A percentile compares a stretch with the other conserved stretches of the same genome.
phyloP scores from a whole-genome alignment of 192 early-diverging fungal genomes.

The Paraglomus brasilianum region DNA sequence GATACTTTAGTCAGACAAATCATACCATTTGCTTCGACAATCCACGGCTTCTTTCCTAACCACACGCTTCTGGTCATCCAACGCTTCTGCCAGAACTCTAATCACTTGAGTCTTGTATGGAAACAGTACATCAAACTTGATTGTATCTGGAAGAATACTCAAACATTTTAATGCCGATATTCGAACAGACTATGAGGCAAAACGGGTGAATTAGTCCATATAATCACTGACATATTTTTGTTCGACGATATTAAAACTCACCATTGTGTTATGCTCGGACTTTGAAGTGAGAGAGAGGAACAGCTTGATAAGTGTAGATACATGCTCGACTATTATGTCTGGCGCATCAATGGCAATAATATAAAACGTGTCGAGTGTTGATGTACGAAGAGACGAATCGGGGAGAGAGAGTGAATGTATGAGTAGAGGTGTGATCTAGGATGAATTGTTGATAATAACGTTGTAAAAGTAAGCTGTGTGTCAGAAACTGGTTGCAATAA shows the following conservation, averaged over 20 bases:
- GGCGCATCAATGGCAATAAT: slow-evolving; percentile 72
- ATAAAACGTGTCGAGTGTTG: slow-evolving; percentile 75
- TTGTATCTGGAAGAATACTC: slow-evolving; percentile 60
- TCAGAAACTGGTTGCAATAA: not conserved
- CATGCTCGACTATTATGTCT: slow-evolving; percentile 58
- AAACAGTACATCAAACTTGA: slow-evolving; percentile 57
- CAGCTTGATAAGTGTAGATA: slow-evolving; percentile 44
- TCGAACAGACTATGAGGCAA: slow-evolving; percentile 56
- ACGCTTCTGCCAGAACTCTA: slow-evolving; percentile 54
- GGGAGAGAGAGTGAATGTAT: slow-evolving; percentile 69
- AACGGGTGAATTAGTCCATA: slow-evolving; percentile 28
- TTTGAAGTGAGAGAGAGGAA: slow-evolving; percentile 41
- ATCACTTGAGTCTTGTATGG: slow-evolving; percentile 65
- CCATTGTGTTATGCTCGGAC: slow-evolving; percentile 39
- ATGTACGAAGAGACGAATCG: slow-evolving; percentile 64
- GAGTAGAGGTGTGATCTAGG: slow-evolving; percentile 74
- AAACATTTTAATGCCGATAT: slow-evolving; percentile 70
- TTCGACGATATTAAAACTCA: slow-evolving; percentile 25
- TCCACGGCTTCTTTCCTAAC: slow-evolving; percentile 88
- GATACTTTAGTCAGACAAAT: not conserved
- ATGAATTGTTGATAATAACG: slow-evolving; percentile 14
- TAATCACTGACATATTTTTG: not conserved
- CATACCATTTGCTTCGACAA: slow-evolving; percentile 81
- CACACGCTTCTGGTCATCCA: slow-evolving; percentile 87
- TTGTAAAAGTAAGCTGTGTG: not conserved